A percentile compares a stretch with the other conserved stretches of the same genome.
Evolutionary conservation across 1,284 basidiomycete genomes (phyloP).

Genomic region (Anthracocystis setariae): DNA sequence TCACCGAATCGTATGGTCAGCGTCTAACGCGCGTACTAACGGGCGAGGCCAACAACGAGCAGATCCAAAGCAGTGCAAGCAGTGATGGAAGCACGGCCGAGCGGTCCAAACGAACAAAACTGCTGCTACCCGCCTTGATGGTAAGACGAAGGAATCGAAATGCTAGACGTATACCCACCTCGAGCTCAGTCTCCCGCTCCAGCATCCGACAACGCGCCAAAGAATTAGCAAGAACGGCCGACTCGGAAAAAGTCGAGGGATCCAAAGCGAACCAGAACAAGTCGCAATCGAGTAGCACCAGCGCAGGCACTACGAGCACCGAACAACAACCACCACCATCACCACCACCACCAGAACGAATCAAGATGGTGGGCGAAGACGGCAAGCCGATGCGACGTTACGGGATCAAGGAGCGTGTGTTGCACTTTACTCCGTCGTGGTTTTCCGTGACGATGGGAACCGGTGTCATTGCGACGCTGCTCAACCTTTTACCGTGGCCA

Average conservation of each 20-base stretch:
- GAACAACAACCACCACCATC: slow-evolving; percentile 16
- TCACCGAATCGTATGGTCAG: slow-evolving; percentile 32
- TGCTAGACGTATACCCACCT: neutral
- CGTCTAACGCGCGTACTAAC: slow-evolving; percentile 35
- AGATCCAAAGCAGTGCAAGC: neutral
- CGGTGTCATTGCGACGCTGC: slow-evolving; percentile 49
- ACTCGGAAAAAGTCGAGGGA: slow-evolving; percentile 42
- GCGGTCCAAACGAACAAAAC: slow-evolving; percentile 2
- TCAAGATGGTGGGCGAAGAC: slow-evolving; percentile 41
- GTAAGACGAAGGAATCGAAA: neutral
- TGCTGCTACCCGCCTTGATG: slow-evolving; percentile 2
- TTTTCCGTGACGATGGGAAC: slow-evolving; percentile 60
- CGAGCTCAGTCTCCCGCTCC: slow-evolving; percentile 1
- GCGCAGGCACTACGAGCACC: neutral
- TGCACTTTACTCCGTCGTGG: slow-evolving; percentile 59
- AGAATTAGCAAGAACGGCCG: slow-evolving; percentile 30
- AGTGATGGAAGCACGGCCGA: slow-evolving; percentile 5
- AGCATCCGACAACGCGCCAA: slow-evolving; percentile 28
- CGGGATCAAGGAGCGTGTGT: slow-evolving; percentile 46
- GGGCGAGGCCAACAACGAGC: slow-evolving; percentile 10
- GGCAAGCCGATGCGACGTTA: slow-evolving; percentile 40
- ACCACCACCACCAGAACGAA: slow-evolving; percentile 24
- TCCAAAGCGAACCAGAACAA: slow-evolving; percentile 6
- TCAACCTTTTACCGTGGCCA: slow-evolving; percentile 50
- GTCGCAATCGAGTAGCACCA: neutral